Evolutionary conservation across 169 alveolate genomes (phyloP), one percentile per base, ranked within the genome.

Genomic region (Eimeria falciformis): DNA sequence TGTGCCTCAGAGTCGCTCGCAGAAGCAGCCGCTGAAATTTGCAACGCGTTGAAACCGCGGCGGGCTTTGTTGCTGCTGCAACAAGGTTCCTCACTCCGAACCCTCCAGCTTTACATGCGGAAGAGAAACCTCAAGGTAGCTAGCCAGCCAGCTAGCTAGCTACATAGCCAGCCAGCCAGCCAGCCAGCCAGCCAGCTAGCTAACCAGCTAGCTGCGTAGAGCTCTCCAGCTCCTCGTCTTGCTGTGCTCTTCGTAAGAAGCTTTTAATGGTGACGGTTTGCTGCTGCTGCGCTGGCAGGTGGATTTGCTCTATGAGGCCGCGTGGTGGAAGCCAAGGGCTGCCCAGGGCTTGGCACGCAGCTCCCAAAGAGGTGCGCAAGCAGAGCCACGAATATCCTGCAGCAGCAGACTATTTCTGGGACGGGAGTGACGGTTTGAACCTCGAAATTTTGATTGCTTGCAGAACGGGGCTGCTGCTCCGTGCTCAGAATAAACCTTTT

Each of bases 1-100:
- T 33, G 83, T 4, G 86, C 86, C 43, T n/a, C n/a, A n/a, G 86
- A 77, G 46, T 25, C 69, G 9, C 86, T 77, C 25, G 86, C 86
- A 0, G 68, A 5, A 7, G 86, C 86, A 23, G 86, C 86, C 23
- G 65, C 86, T 45, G 86, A n/a, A 23, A 21, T 77, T 21, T 77
- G 86, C 47, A 45, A 33, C 86, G 46, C 14, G 43, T 47, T 77
- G 40, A 17, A 17, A 47, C 86, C 65, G 25, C 86, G 68, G 69
- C 12, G 55, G 21, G 68, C 86, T 47, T 25, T 77, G 65, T 23
- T 77, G 68, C 86, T 77, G 86, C 86, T 77, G 45, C 86, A 77
- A 68, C 68, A 77, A 2, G 86, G 86, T 33, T 77, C 86, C 11
- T 77, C 86, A 18, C 69, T 77, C 50, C 43, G 66, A 11, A 25